These are phyloP conservation scores for Chloromonas sp. DNA, from an alignment of 163 green algal species.

Conservation along the genomic window DNA sequence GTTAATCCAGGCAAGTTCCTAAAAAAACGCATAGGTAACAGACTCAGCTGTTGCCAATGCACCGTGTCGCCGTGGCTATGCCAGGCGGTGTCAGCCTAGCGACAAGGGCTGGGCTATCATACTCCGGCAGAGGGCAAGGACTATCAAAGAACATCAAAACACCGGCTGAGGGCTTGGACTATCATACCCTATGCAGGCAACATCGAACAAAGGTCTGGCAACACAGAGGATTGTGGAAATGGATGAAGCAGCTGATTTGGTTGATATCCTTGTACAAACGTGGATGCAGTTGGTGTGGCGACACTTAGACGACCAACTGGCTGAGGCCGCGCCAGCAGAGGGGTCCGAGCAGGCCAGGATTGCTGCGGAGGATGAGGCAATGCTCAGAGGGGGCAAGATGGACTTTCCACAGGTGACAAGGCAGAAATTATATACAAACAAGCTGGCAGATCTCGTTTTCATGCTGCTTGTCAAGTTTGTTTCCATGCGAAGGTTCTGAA, in stretches of 20 bases:
- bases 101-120: too few species aligned
- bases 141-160: too few species aligned
- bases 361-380: slow-evolving; percentile 22
- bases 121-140: too few species aligned
- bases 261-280: too few species aligned
- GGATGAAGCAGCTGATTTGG: too few species aligned
- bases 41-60: not conserved
- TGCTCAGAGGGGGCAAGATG: slow-evolving; percentile 8
- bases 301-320: slow-evolving; percentile 28
- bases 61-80: not conserved
- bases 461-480: too few species aligned
- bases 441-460: too few species aligned
- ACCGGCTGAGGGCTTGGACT: too few species aligned
- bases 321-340: not conserved
- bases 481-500: not conserved
- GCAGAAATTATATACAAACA: not conserved
- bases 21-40: not conserved
- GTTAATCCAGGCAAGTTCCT: slow-evolving; percentile 35
- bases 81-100: too few species aligned
- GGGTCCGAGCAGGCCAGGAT: slow-evolving; percentile 4
- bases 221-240: too few species aligned
- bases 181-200: too few species aligned
- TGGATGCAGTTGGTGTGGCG: slow-evolving; percentile 40
- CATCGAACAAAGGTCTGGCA: too few species aligned
- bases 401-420: slow-evolving; percentile 13